Conservation (phyloP, 2,329 filamentous ascomycete species). For the Clonostachys rhizophaga region DNA sequence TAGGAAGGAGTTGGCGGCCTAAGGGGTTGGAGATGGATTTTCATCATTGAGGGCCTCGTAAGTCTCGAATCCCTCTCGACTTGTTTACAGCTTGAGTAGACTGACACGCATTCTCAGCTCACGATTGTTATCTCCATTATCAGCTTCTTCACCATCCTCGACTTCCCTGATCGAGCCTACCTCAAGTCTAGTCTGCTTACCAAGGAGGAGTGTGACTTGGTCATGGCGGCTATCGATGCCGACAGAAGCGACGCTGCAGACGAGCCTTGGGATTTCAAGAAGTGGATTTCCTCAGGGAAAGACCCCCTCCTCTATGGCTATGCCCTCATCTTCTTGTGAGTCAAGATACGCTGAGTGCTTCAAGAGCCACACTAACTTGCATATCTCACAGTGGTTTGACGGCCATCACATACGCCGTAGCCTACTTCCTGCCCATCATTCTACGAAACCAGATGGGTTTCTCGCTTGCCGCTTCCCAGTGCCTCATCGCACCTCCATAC, state of each 20-base stretch:
- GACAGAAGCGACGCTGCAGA: constrained; percentile 8
- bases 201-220: constrained; percentile 2
- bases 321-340: constrained; percentile 8
- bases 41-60: constrained; percentile 21
- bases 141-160: constrained; percentile 12
- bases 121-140: constrained; percentile 5
- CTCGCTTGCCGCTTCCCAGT: constrained; percentile 8
- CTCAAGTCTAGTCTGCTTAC: constrained; percentile 5
- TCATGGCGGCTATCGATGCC: constrained; percentile 7
- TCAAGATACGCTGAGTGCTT: background rate
- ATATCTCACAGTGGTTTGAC: constrained; percentile 3
- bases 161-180: constrained; percentile 10
- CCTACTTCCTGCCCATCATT: constrained; percentile 13
- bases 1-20: constrained; percentile 34
- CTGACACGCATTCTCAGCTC: background rate
- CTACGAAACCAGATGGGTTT: constrained; percentile 10
- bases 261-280: constrained; percentile 5
- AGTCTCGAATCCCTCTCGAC: background rate
- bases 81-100: background rate
- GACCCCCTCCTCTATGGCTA: constrained; percentile 7
- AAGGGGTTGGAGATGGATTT: constrained; percentile 41
- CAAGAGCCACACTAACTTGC: background rate
- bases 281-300: constrained; percentile 3
- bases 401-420: constrained; percentile 9
- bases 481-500: constrained; percentile 16